Conservation (phyloP, 331 rosid genomes). For the Pyrus hybrid region DNA sequence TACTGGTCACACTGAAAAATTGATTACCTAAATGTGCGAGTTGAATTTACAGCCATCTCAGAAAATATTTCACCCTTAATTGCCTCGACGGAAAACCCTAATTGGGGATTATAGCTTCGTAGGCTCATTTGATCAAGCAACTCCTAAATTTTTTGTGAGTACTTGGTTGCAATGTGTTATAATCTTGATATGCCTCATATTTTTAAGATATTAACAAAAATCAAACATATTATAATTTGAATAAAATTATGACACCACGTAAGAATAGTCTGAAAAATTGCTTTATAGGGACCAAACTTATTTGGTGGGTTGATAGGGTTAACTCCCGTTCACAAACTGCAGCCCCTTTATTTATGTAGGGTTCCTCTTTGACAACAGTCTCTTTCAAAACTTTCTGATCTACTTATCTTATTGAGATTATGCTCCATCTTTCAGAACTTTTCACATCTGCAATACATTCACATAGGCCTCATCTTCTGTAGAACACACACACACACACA, state of each 20-base stretch:
- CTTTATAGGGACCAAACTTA: not conserved
- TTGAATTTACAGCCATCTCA: not conserved
- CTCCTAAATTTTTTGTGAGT: not conserved
- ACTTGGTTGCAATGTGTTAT: not conserved
- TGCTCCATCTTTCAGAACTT: not conserved
- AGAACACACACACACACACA: no score
- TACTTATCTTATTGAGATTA: not conserved
- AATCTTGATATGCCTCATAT: no score
- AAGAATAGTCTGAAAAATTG: not conserved
- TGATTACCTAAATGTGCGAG: not conserved
- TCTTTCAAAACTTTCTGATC: not conserved
- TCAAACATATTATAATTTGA: no score
- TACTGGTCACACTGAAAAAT: no score
- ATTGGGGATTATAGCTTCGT: not conserved
- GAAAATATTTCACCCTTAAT: not conserved
- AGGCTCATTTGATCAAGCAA: not conserved
- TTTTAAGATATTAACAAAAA: no score
- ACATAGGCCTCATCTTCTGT: not conserved
- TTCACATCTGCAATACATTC: not conserved
- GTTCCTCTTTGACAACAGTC: not conserved
- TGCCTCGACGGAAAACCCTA: not conserved
- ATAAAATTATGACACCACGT: no score
- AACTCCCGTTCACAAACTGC: not conserved
- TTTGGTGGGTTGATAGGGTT: not conserved
- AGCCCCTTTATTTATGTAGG: not conserved